Percentiles rank a stretch among this genome's conserved stretches.
Evolutionary conservation across 202 grass and related monocot genomes (phyloP).

Genomic region (Brachypodium distachyon): DNA sequence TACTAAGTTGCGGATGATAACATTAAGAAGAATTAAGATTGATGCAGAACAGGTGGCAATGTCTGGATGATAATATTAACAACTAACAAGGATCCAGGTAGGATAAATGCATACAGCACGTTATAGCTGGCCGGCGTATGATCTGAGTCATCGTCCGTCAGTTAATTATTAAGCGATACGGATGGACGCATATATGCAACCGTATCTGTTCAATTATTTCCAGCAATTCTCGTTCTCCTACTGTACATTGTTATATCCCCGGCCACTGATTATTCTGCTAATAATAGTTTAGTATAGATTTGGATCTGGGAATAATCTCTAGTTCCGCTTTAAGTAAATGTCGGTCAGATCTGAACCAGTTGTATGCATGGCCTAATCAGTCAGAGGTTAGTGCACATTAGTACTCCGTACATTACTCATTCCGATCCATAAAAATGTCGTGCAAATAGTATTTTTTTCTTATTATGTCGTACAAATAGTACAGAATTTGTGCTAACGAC

Average conservation of each 20-base stretch:
- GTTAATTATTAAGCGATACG: neutral
- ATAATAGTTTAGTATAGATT: neutral
- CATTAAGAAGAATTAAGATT: neutral
- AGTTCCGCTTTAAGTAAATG: slow-evolving; percentile 1
- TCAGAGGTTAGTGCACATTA: too few species aligned
- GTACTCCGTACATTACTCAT: too few species aligned
- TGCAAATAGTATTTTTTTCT: too few species aligned
- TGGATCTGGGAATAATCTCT: neutral
- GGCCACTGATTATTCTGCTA: neutral
- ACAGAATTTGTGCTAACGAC: too few species aligned
- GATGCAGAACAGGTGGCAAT: neutral
- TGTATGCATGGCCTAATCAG: neutral
- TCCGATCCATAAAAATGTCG: too few species aligned
- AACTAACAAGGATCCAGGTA: neutral
- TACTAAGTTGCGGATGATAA: too few species aligned
- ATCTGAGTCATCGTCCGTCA: neutral
- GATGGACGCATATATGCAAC: too few species aligned
- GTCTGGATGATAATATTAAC: neutral
- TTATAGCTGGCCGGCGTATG: neutral
- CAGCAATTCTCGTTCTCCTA: too few species aligned
- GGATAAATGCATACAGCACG: neutral
- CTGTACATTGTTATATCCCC: neutral
- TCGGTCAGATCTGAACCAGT: neutral
- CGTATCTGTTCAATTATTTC: too few species aligned
- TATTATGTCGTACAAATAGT: too few species aligned